phyloP scores from a whole-genome alignment of 768 basidiomycete species.

The Collybia sordida region DNA sequence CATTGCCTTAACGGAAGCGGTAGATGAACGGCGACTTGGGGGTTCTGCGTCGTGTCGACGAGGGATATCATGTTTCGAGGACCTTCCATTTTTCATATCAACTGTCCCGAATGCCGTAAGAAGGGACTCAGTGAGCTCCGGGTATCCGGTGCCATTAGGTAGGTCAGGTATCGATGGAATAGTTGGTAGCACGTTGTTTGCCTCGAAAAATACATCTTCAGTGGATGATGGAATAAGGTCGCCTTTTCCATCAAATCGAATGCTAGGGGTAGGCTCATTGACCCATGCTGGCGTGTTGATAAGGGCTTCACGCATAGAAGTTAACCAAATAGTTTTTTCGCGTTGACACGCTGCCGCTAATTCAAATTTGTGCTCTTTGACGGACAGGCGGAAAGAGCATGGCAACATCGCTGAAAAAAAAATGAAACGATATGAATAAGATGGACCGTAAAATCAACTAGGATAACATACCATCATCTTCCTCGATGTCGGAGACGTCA shows the following conservation, averaged over 20 bases:
- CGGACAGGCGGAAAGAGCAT: slow-evolving; percentile 75
- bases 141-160: slow-evolving; percentile 24
- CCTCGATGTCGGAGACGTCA: slow-evolving; percentile 64
- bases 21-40: slow-evolving; percentile 59
- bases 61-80: slow-evolving; percentile 22
- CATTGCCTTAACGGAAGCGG: slow-evolving; percentile 61
- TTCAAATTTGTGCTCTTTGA: slow-evolving; percentile 75
- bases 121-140: slow-evolving; percentile 34
- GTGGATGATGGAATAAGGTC: slow-evolving; percentile 32
- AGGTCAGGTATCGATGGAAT: slow-evolving; percentile 60
- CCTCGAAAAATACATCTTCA: slow-evolving; percentile 42
- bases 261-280: slow-evolving; percentile 64
- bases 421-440: slow-evolving; percentile 1
- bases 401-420: slow-evolving; percentile 68
- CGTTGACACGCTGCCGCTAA: slow-evolving; percentile 79
- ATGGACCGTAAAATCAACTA: slow-evolving; percentile 1
- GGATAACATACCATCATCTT: slow-evolving; percentile 69
- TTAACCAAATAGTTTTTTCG: slow-evolving; percentile 89
- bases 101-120: slow-evolving; percentile 27
- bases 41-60: slow-evolving; percentile 23
- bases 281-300: slow-evolving; percentile 46
- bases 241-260: slow-evolving; percentile 46
- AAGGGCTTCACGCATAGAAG: slow-evolving; percentile 57
- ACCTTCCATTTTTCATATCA: slow-evolving; percentile 27
- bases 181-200: slow-evolving; percentile 44